Evolutionary conservation across 225 moss, liverwort and hornwort species (phyloP), one percentile per base, ranked within the genome.

Genomic region (Physcomitrellopsis africana): DNA sequence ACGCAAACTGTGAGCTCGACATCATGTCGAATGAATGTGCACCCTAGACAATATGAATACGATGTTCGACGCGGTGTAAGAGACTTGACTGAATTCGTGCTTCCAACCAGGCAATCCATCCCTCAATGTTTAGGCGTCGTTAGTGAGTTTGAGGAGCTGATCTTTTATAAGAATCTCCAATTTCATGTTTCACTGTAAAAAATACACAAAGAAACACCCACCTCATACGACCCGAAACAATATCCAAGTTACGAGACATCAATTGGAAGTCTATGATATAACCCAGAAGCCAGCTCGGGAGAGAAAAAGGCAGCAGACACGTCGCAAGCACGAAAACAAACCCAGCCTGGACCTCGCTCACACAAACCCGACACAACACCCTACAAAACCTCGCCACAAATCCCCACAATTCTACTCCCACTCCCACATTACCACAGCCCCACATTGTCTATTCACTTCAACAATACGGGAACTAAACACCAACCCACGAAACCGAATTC

Each of bases 311-410:
- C 46, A 47, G 37, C 43, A 37, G 11, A 32, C 10, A 45, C 9
- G 55, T 10, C 45, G 16, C 10, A 70, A 2, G 24, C 17, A 70
- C 10, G 20, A 10, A 11, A 58, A 11, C 15, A 58, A 45, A 24
- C 45, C 26, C 14, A 69, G 13, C 68, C 47, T 73, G 53, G 51
- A 17, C 54, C 41, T 73, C 60, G 8, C 22, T 67, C 9, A 51
- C 18, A 23, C 22, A 54, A 77, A 69, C 51, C 47, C 60, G 10
- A 60, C 0, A n/a, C 57, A 5, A 26, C 20, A 15, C 0, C 18
- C 49, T 8, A 16, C 18, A 29, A 49, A 49, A 49, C 5, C 48
- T 49, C 11, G 48, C 1, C 1, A 49, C 5, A 49, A 37, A 41
- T 16, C 9, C 19, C 26, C 10, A 16, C 2, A 12, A 29, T 41